Evolutionary conservation across 1,284 basidiomycete genomes (phyloP).

Genomic region (Erythrobasidium hasegawianum): DNA sequence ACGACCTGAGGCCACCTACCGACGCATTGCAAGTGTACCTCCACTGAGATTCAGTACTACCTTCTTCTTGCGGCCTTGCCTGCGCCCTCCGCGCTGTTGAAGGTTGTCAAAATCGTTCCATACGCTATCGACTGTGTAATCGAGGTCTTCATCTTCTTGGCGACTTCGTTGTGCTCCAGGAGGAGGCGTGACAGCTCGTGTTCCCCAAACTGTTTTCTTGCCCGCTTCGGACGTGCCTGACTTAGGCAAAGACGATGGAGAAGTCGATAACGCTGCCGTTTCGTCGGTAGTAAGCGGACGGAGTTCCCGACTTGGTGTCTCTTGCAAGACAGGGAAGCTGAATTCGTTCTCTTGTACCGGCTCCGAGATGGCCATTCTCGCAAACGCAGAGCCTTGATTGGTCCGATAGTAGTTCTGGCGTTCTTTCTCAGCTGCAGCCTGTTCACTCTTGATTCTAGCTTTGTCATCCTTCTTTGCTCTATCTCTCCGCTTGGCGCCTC

Average conservation of each 20-base stretch:
- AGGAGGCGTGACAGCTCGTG: slow-evolving; percentile 12
- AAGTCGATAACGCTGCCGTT: neutral
- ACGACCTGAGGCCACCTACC: neutral
- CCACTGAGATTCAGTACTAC: slow-evolving; percentile 31
- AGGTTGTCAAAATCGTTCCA: slow-evolving; percentile 32
- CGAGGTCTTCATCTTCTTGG: slow-evolving; percentile 2
- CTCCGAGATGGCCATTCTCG: neutral
- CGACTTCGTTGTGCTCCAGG: neutral
- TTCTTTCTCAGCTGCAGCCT: slow-evolving; percentile 54
- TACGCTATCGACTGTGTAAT: slow-evolving; percentile 12
- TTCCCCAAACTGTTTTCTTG: slow-evolving; percentile 32
- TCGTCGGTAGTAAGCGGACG: neutral
- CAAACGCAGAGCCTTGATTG: neutral
- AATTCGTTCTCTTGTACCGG: neutral
- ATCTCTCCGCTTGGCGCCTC: slow-evolving; percentile 69
- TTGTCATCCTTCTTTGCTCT: slow-evolving; percentile 75
- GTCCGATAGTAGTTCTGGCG: slow-evolving; percentile 50
- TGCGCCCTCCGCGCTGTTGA: slow-evolving; percentile 25
- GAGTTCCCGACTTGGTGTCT: neutral
- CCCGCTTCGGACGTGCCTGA: neutral
- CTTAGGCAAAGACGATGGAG: neutral
- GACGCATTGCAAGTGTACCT: slow-evolving; percentile 20
- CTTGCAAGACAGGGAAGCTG: neutral
- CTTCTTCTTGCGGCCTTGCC: slow-evolving; percentile 34
- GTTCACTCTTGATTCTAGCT: slow-evolving; percentile 69